These are phyloP conservation scores for Danielozyma ontarioensis DNA, from an alignment of 805 yeast species.

Conservation along the genomic window DNA sequence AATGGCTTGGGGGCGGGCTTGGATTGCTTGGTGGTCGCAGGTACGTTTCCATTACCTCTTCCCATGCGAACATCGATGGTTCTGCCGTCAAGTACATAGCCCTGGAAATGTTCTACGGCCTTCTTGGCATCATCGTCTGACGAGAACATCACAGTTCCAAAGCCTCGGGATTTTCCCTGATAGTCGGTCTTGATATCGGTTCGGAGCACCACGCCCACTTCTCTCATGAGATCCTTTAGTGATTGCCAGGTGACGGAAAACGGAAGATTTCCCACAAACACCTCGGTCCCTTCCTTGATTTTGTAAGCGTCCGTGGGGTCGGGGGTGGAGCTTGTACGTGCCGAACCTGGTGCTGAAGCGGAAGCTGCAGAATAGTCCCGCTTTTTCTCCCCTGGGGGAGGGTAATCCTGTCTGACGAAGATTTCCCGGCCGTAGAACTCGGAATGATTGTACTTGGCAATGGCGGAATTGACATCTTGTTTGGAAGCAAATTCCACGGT, in stretches of 20 bases:
- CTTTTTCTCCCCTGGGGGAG: constrained; percentile 55
- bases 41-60: constrained; percentile 7
- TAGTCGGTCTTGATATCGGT: constrained; percentile 71
- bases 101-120: constrained; percentile 69
- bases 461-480: constrained; percentile 68
- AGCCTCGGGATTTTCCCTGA: constrained; percentile 78
- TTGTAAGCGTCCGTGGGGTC: constrained; percentile 10
- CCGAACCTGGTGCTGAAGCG: constrained; percentile 3
- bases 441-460: constrained; percentile 60
- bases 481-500: constrained; percentile 74
- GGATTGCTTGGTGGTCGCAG: not conserved
- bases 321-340: too few species aligned
- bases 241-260: constrained; percentile 80
- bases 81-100: constrained; percentile 72
- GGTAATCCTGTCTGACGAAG: constrained; percentile 87
- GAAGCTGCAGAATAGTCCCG: constrained; percentile 1
- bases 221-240: constrained; percentile 76
- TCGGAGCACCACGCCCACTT: constrained; percentile 70
- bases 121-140: constrained; percentile 61
- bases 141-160: constrained; percentile 73
- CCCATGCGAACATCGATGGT: constrained; percentile 77
- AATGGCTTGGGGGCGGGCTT: constrained; percentile 6
- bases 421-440: constrained; percentile 69
- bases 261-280: constrained; percentile 80
- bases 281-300: constrained; percentile 42